Base-by-base conservation (phyloP, 2,329 filamentous ascomycete genomes). In the Phyllosticta citriasiana region DNA sequence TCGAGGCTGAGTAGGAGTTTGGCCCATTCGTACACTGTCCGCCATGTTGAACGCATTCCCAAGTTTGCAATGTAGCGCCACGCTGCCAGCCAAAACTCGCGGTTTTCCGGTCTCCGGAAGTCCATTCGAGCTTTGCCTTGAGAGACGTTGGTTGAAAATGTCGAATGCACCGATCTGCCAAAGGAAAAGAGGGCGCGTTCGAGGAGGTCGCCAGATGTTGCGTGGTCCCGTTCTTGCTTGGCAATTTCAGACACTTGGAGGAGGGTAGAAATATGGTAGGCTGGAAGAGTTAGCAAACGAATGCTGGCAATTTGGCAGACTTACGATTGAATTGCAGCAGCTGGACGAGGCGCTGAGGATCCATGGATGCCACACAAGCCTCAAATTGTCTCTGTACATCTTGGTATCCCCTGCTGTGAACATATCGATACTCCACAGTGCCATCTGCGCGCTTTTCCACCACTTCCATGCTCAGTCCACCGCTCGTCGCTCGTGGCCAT, bases 111-210 rank as follows among this genome's bases (percentile, higher is more conserved):
- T 47, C 90, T 81, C 22, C 81, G 76, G 70, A 97, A 97, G 69
- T 93, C 85, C 9, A 99, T 77, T 16, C 90, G 83, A 5, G 91
- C 92, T 66, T 86, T 86, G 35, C 94, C 94, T 69, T 87, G 82
- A 60, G 88, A 83, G 5, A 99, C 75, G 64, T 87, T 86, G 61
- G 84, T 84, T 7, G 87, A 81, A 72, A 97, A 99, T 0, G 88
- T 84, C 8, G 90, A 93, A 63, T 94, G 86, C 0, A 91, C 86
- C 3, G 91, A 89, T 47, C 93, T 84, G n/a, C 93, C 94, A 71
- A 97, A 93, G 0, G 89, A 89, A 76, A 97, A 97, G 5, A 99
- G 81, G 0, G 93, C 92, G 54, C 94, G 84, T 75, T 97, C 93
- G 59, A 95, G 84, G 1, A 97, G 82, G 68, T 97, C 92, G 3